Evolutionary conservation across 441 rosid species (phyloP), one percentile per base, ranked within the genome.

Genomic region (Flueggea neowawraea): DNA sequence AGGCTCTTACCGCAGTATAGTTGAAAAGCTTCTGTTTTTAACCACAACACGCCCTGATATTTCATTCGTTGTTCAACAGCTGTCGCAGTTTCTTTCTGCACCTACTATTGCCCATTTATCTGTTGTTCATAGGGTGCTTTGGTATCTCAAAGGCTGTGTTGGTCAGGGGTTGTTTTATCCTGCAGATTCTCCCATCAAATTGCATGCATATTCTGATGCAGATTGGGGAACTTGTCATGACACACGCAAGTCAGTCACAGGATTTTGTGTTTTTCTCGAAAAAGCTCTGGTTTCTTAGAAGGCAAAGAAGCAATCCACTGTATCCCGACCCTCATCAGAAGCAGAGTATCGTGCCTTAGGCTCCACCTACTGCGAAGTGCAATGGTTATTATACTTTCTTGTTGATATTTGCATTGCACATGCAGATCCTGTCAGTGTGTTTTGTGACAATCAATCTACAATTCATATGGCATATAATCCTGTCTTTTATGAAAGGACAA

Each of bases 291-390:
- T 61, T 61, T 12, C 44, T 1, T 61, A 15, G 65, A 61, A 31
- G 12, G 10, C 65, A 17, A 61, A 61, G 65, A 61, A 61, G 16
- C 55, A 61, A 28, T 10, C 44, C 2, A 48, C 33, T 28, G 57
- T 61, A 5, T 50, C 56, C 4, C 6, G 65, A 28, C 10, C 44
- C 0, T 28, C 55, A 4, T 3, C 45, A 7, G 44, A 61, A 15
- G 56, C 28, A 8, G 43, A 61, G 45, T 61, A 61, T 52, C 15
- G 44, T 2, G 28, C 65, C 6, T 6, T 61, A 6, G 51, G 31
- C 28, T 6, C 55, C 6, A 16, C 9, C 3, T 2, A 4, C 8
- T 45, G 12, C 12, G 14, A 45, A 9, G 3, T 45, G 13, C 3
- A 9, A 13, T 45, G 50, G 50, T 11, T 45, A 5, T 2, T 11